Base-by-base conservation (phyloP, 495 filamentous ascomycete species). In the Aspergillus taichungensis region DNA sequence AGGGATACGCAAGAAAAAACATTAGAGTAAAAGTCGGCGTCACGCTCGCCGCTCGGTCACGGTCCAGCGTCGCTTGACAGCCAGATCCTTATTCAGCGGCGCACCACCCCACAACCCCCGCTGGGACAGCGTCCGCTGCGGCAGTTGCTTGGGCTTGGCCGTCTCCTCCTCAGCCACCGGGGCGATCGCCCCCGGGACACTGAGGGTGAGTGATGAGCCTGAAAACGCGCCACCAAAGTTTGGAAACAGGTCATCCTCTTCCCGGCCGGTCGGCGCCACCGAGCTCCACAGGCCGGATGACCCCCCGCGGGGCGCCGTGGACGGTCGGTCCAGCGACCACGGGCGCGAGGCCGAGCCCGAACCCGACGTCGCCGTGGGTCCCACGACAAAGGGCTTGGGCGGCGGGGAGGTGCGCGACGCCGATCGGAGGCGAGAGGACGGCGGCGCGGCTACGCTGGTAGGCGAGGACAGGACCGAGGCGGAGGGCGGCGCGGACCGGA, bases 401-500 rank as follows among this genome's bases (percentile, higher is more conserved):
- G 62, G 53, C 12, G 57, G 40, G 0, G 60, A 58, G 5, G 57
- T 41, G 3, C 62, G 60, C 6, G 62, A 54, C 58, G 63, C n/a
- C 55, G 55, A 43, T 59, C 68, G 47, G 43, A 55, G 46, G 44
- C 57, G 52, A 47, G 59, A 40, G 47, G 52, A 43, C 43, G 54
- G 48, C 29, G 56, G 42, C 34, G 51, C 18, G 18, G 4, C 13
- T 40, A 55, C 27, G 42, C 57, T 46, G 50, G 30, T 58, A 6
- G 66, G 55, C 14, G 63, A 63, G 3, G 57, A 41, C 14, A 63
- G 52, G 8, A 27, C 13, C 0, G 61, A 58, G 12, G 55, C 50
- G 14, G 66, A 43, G 9, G 59, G 63, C 40, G 66, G 64, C 14
- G 57, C 62, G 6, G 77, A 70, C 8, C 83, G 78, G 5, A 95